Base-by-base conservation (phyloP, 2,329 filamentous ascomycete species). In the Fusarium heterosporum region DNA sequence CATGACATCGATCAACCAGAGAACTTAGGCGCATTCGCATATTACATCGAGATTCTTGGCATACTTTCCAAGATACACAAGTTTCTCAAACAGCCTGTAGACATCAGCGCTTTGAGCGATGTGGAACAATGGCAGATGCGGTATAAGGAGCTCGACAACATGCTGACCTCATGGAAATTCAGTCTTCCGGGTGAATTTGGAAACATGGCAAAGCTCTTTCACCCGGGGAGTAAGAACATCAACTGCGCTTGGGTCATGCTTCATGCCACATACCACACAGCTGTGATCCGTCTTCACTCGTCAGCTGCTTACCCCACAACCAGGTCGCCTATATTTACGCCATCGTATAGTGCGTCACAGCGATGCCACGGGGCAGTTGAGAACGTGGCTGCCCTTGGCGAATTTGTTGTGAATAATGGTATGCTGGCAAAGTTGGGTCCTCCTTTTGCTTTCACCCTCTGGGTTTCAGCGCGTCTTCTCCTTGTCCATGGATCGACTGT, bases 271-370 rank as follows among this genome's bases (percentile, higher is more conserved):
- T 97, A 94, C 73, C 92, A 96, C 77, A 96, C 93, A 1, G 91
- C 93, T 43, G 89, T 97, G 10, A 97, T 97, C 70, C 89, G 94
- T 34, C 84, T 97, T 25, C 93, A 97, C 79, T 97, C 93, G 0
- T 97, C 93, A 2, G 93, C 94, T 8, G 94, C 93, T 3, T 97
- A 97, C 77, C 94, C 94, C 5, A 96, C 93, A 6, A 96, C 92
- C 5, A 86, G 92, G 30, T 97, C 93, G 2, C 90, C 90, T 13
- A 94, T 97, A 51, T 97, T 97, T 79, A 94, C 92, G 0, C 92
- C 93, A 0, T 96, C 92, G 0, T 96, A 93, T 77, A 92, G 89
- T 71, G 94, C 94, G 29, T 91, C 89, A 53, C 93, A 97, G 75
- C 85, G 92, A 40, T 97, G 94, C 73, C 88, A 94, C 61, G 86